phyloP scores from a whole-genome alignment of 148 eudicot species.

The Agrostemma githago region DNA sequence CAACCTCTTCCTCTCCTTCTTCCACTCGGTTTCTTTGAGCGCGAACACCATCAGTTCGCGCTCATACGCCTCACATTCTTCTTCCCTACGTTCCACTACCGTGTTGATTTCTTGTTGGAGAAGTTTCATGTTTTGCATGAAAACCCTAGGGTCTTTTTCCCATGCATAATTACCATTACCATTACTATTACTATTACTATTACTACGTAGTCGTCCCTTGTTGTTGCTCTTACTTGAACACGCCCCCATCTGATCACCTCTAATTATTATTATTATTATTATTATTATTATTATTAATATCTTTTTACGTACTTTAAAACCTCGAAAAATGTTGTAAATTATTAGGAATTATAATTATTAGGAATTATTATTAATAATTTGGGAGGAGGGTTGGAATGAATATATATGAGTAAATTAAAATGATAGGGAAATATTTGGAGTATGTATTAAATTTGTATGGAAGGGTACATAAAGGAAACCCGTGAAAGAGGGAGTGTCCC shows the following conservation, averaged over 20 bases:
- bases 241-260: slow-evolving; percentile 43
- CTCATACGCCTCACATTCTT: slow-evolving; percentile 50
- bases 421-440: neutral
- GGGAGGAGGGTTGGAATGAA: too few relatives aligned
- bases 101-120: slow-evolving; percentile 46
- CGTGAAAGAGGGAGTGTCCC: slow-evolving; percentile 27
- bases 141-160: slow-evolving; percentile 31
- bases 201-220: neutral
- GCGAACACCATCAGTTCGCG: slow-evolving; percentile 39
- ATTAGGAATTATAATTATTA: too few relatives aligned
- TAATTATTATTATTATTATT: too few relatives aligned
- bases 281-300: too few relatives aligned
- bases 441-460: neutral
- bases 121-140: slow-evolving; percentile 40
- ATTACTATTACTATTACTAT: slow-evolving; percentile 39
- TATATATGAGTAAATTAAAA: too few relatives aligned
- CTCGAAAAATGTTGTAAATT: too few relatives aligned
- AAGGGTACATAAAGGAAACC: slow-evolving; percentile 10
- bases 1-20: slow-evolving; percentile 50
- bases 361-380: too few relatives aligned
- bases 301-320: too few relatives aligned
- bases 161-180: slow-evolving; percentile 17
- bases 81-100: slow-evolving; percentile 50
- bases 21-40: slow-evolving; percentile 64
- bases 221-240: slow-evolving; percentile 31